Conservation (phyloP, 176 grass and related monocot species). For the Carex littledalei region DNA sequence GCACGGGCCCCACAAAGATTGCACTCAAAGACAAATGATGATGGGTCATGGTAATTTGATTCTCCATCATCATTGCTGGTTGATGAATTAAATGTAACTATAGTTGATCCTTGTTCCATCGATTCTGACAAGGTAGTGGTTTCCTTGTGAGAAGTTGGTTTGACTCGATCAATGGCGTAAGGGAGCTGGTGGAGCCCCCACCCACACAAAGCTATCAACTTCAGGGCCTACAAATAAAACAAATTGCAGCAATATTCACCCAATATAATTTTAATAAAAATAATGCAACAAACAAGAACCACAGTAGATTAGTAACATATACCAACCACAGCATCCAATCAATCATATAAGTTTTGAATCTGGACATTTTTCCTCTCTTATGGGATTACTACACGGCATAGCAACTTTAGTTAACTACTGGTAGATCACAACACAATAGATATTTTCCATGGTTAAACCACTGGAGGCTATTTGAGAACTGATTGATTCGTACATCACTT, state of each 20-base stretch:
- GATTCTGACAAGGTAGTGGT: slow-evolving; percentile 33
- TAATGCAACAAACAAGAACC: not conserved
- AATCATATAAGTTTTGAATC: not conserved
- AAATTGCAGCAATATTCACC: slow-evolving; percentile 11
- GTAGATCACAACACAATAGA: not conserved
- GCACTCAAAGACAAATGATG: slow-evolving; percentile 85
- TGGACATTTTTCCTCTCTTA: not conserved
- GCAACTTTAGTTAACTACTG: not conserved
- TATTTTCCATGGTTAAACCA: not conserved
- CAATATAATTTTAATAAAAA: not conserved
- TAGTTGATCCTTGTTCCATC: slow-evolving; percentile 26
- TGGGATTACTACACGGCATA: not conserved
- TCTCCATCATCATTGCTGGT: slow-evolving; percentile 35
- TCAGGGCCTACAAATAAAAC: slow-evolving; percentile 48
- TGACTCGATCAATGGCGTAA: slow-evolving; percentile 65
- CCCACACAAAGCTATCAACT: slow-evolving; percentile 84
- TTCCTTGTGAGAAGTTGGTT: slow-evolving; percentile 35
- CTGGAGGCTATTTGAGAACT: not conserved
- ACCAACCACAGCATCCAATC: not conserved
- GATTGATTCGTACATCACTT: not conserved
- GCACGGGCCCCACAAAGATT: slow-evolving; percentile 90
- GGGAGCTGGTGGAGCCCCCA: slow-evolving; percentile 82
- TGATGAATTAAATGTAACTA: slow-evolving; percentile 42
- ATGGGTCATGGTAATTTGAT: slow-evolving; percentile 48
- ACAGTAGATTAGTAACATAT: not conserved